A percentile compares a stretch with the other conserved stretches of the same genome.
Evolutionary conservation across 2,329 filamentous ascomycete species (phyloP).

Genomic region (Biscogniauxia mediterranea): DNA sequence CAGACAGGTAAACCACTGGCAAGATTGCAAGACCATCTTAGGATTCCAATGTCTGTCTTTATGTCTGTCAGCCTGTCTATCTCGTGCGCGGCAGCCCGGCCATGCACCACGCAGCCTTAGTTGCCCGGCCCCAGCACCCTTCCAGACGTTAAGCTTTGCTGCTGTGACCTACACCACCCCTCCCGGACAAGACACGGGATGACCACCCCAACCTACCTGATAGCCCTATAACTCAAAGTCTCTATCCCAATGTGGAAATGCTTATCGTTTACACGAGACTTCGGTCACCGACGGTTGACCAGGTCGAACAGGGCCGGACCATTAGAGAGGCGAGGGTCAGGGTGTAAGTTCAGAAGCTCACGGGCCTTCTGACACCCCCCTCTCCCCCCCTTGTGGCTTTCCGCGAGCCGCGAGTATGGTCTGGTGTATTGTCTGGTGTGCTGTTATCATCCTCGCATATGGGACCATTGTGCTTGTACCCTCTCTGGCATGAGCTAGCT

Average conservation of each 20-base stretch:
- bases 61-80: too few species aligned
- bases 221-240: constrained; percentile 22
- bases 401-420: not conserved
- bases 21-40: constrained; percentile 6
- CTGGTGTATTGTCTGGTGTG: constrained; percentile 5
- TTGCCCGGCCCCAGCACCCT: constrained; percentile 11
- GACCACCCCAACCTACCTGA: constrained; percentile 16
- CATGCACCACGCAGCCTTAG: constrained; percentile 2
- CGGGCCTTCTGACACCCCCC: constrained; percentile 15
- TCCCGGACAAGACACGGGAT: constrained; percentile 28
- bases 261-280: constrained; percentile 36
- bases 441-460: constrained; percentile 17
- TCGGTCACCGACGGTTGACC: constrained; percentile 44
- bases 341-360: constrained; percentile 20
- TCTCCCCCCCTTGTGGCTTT: constrained; percentile 6
- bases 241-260: constrained; percentile 36
- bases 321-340: constrained; percentile 24
- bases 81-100: constrained; percentile 5
- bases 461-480: constrained; percentile 21
- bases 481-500: constrained; percentile 26
- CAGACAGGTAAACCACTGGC: constrained; percentile 2
- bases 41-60: constrained; percentile 6
- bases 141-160: constrained; percentile 15
- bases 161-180: constrained; percentile 6
- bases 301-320: constrained; percentile 38